Percentiles rank a stretch among this genome's conserved stretches.
Conservation (phyloP, 805 yeast species). For the Ogataea ramenticola region DNA sequence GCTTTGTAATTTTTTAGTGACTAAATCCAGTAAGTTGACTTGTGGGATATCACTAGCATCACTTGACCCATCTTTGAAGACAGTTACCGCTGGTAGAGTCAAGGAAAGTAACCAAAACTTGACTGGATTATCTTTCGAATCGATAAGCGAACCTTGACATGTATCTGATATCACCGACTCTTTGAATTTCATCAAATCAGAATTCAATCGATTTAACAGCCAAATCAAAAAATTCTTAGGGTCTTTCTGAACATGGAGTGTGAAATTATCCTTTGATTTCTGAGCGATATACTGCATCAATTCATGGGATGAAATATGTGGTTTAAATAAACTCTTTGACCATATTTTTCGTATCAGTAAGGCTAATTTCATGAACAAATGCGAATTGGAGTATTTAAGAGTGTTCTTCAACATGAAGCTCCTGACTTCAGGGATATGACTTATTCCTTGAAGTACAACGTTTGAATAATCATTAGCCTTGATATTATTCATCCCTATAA, state of each 20-base stretch:
- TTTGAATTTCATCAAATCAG: constrained; percentile 16
- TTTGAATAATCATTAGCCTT: constrained; percentile 47
- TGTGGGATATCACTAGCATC: constrained; percentile 42
- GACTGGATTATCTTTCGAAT: constrained; percentile 11
- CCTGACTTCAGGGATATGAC: constrained; percentile 48
- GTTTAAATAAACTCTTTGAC: constrained; percentile 51
- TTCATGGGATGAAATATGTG: constrained; percentile 64
- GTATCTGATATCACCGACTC: constrained; percentile 24
- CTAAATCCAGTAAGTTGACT: constrained; percentile 34
- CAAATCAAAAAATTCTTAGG: constrained; percentile 57
- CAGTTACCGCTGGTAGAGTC: constrained; percentile 51
- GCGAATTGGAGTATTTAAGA: constrained; percentile 4
- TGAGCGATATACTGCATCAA: constrained; percentile 42
- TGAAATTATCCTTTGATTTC: constrained; percentile 36
- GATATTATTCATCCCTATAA: constrained; percentile 54
- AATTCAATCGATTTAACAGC: constrained; percentile 44
- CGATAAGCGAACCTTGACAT: constrained; percentile 47
- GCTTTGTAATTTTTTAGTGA: constrained; percentile 30
- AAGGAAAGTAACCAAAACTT: constrained; percentile 51
- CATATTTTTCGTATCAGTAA: constrained; percentile 51
- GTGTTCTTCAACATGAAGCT: constrained; percentile 31
- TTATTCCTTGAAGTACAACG: constrained; percentile 45
- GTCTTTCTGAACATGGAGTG: constrained; percentile 31
- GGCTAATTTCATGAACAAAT: constrained; percentile 37
- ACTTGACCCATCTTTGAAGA: constrained; percentile 41